phyloP scores from a whole-genome alignment of 768 basidiomycete genomes.

The Mrakia hoshinonis region DNA sequence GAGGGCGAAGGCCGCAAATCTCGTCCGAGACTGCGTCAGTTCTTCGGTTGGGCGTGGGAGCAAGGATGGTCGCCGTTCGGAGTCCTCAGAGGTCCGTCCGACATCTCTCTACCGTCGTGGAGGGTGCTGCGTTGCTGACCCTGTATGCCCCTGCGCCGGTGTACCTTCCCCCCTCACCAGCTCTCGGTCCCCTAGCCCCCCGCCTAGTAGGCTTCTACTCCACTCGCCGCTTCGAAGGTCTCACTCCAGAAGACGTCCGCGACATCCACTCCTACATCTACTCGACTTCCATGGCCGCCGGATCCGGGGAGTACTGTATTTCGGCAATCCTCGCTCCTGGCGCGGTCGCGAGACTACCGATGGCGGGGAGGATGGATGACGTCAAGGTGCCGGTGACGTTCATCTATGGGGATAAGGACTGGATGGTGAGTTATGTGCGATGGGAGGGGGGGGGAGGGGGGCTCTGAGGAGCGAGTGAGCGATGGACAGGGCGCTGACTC shows the following conservation, averaged over 20 bases:
- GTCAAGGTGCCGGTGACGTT: constrained; percentile 85
- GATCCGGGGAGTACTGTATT: constrained; percentile 90
- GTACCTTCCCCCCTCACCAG: background rate
- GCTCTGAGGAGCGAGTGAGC: too few species aligned
- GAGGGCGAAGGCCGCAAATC: background rate
- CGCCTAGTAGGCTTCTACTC: constrained; percentile 50
- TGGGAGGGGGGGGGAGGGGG: too few species aligned
- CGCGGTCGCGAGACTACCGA: constrained; percentile 73
- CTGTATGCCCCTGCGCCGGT: background rate
- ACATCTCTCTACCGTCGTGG: too few species aligned
- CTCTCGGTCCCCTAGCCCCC: constrained; percentile 22
- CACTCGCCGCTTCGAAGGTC: constrained; percentile 66
- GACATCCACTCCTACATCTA: constrained; percentile 55
- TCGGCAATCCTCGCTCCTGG: constrained; percentile 86
- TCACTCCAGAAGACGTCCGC: constrained; percentile 68
- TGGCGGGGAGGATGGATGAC: constrained; percentile 68
- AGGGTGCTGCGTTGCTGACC: background rate
- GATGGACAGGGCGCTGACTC: background rate
- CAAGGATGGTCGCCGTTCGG: constrained; percentile 50
- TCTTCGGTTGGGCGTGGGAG: constrained; percentile 55
- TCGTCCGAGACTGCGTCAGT: background rate
- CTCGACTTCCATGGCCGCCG: constrained; percentile 72
- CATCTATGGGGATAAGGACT: constrained; percentile 77
- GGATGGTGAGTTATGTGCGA: constrained; percentile 40
- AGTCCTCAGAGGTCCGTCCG: constrained; percentile 18